These are phyloP conservation scores for Tolypocladium ovalisporum DNA, from an alignment of 2,329 filamentous ascomycete genomes.

Conservation along the genomic window DNA sequence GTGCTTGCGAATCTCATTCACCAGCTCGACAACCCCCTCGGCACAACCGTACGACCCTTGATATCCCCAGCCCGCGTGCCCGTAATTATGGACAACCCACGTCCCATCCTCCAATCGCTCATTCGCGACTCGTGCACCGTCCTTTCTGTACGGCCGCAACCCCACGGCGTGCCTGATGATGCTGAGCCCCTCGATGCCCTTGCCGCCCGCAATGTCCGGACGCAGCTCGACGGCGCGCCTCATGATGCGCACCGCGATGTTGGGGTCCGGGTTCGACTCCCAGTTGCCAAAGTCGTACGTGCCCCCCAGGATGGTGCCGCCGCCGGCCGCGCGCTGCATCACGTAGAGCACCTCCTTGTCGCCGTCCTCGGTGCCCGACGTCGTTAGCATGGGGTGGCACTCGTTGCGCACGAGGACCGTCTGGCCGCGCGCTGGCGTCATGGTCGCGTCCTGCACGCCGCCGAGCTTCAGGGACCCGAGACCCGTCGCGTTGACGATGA, in stretches of 20 bases:
- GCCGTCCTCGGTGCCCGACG: slow-evolving; percentile 64
- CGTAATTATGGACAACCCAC: slow-evolving; percentile 71
- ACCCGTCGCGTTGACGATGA: slow-evolving; percentile 80
- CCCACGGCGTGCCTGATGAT: slow-evolving; percentile 77
- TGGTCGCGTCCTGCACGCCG: slow-evolving; percentile 64
- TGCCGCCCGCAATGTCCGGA: slow-evolving; percentile 51
- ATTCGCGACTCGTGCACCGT: slow-evolving; percentile 64
- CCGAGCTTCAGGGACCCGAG: slow-evolving; percentile 65
- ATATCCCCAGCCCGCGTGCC: slow-evolving; percentile 70
- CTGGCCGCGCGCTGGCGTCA: slow-evolving; percentile 74
- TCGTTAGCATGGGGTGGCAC: slow-evolving; percentile 55
- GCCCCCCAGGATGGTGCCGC: slow-evolving; percentile 79
- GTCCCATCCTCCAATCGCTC: slow-evolving; percentile 37
- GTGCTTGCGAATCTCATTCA: slow-evolving; percentile 43
- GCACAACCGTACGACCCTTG: slow-evolving; percentile 61
- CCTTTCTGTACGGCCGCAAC: slow-evolving; percentile 61
- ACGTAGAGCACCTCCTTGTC: slow-evolving; percentile 64
- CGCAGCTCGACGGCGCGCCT: slow-evolving; percentile 56
- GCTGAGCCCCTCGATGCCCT: slow-evolving; percentile 62
- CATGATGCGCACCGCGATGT: slow-evolving; percentile 77
- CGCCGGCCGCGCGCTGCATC: slow-evolving; percentile 71
- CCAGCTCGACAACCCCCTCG: slow-evolving; percentile 52
- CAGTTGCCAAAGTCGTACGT: slow-evolving; percentile 71
- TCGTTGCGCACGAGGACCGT: slow-evolving; percentile 76
- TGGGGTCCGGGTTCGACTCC: slow-evolving; percentile 69